Base-by-base conservation (phyloP, 2,329 filamentous ascomycete species). In the Trichoderma brevicompactum region DNA sequence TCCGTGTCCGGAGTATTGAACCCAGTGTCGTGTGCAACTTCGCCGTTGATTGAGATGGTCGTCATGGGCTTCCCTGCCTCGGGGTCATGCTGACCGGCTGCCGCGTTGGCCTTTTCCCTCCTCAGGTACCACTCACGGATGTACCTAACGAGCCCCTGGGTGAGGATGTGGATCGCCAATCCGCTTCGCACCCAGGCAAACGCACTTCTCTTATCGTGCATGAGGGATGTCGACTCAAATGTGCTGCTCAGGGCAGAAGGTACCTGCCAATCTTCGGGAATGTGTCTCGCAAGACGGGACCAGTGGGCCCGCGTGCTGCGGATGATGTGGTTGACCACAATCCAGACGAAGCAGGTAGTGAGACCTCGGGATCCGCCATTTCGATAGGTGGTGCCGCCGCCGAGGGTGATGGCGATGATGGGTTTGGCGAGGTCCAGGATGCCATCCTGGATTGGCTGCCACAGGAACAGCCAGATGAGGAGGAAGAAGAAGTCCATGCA, bases 381-480 rank as follows among this genome's bases (percentile, higher is more conserved):
- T 70, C 84, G 85, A 7, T 87, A 87, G 68, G 85, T 88, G 7
- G 88, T 90, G 66, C 92, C 92, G 67, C 93, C 94, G 68, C 94
- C 94, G 10, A 97, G 81, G 0, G 93, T 96, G 65, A 97, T 88
- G 66, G 94, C 94, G 74, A 97, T 96, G 74, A 97, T 92, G 66
- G 94, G 92, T 78, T 97, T 94, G 67, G 94, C 92, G 60, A 97
- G 85, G 75, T 97, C 94, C 71, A 97, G 83, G 65, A 94, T 90
- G 73, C 96, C 89, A 74, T 92, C 92, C 75, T 97, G 94, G 68
- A 94, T 86, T 65, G 92, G 92, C 38, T 89, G 88, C 91, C 91
- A 96, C 68, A 96, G 84, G 71, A 95, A 91, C 53, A 96, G 82
- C 92, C 93, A 97, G 68, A 95, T 82, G 69, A 94, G 81, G 71